Evolutionary conservation across 768 basidiomycete genomes (phyloP).

Genomic region (Rhodotorula graminis): DNA sequence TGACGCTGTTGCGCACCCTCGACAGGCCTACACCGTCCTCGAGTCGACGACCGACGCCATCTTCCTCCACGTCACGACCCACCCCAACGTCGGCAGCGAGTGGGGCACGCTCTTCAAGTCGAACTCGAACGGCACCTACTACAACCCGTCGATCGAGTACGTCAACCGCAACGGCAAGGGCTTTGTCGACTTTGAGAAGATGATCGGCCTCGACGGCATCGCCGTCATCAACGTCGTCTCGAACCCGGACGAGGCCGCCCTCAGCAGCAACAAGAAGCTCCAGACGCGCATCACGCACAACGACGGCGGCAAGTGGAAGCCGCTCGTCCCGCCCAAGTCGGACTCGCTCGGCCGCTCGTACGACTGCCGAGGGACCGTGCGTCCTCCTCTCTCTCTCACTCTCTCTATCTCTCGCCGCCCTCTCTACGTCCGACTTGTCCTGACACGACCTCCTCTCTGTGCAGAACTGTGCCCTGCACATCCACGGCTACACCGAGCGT

Average conservation of each 20-base stretch:
- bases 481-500: constrained; percentile 95
- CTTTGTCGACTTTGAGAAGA: constrained; percentile 96
- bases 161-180: constrained; percentile 85
- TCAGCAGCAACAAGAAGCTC: constrained; percentile 68
- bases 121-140: constrained; percentile 98
- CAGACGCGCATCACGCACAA: constrained; percentile 92
- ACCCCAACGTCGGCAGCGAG: constrained; percentile 63
- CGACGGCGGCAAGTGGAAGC: constrained; percentile 89
- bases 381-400: constrained; percentile 28
- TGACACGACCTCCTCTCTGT: constrained; percentile 16
- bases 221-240: constrained; percentile 85
- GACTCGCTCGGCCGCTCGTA: constrained; percentile 76
- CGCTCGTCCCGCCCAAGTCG: constrained; percentile 63
- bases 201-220: constrained; percentile 91
- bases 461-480: constrained; percentile 76
- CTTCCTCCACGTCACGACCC: constrained; percentile 94
- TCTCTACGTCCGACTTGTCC: background rate
- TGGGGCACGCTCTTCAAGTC: constrained; percentile 94
- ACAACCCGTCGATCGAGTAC: constrained; percentile 73
- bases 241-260: constrained; percentile 67
- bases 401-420: background rate
- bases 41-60: constrained; percentile 90
- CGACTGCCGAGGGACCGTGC: constrained; percentile 64
- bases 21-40: constrained; percentile 81
- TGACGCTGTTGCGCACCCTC: background rate